Base-by-base conservation (phyloP, 2,329 filamentous ascomycete genomes). In the Ophiocordyceps camponoti-floridani region DNA sequence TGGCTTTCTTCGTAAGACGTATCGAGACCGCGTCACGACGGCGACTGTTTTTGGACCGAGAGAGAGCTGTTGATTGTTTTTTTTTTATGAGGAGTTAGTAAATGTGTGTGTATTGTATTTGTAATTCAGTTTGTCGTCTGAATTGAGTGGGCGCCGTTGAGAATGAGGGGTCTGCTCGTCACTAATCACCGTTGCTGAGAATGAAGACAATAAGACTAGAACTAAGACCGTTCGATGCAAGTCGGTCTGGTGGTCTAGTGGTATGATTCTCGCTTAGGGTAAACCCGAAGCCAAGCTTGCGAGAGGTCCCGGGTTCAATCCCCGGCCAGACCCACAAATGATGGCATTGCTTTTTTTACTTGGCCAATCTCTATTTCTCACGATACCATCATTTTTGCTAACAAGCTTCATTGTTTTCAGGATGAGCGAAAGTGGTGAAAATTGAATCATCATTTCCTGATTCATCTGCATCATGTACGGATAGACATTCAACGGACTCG, bases 261-360 rank as follows among this genome's bases (percentile, higher is more conserved):
- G 73, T 77, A 78, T 77, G 73, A 77, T 79, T 77, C 73, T 75
- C 73, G 74, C 75, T 77, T 77, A 78, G 75, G 74, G 74, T 58
- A 45, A 50, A 63, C 59, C 60, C 61, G 51, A 43, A 58, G 59
- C 58, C 51, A 42, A 44, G 51, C 51, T 55, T 65, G 62, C 62
- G 62, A 63, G 62, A 64, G 62, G 62, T 64, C 62, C 62, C 62
- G 62, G 60, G 62, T 64, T 65, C 62, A 62, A 65, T 64, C 61
- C 62, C 60, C 62, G 62, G 62, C 60, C 61, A 62, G 61, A 62
- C 61, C 62, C 62, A 16, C 51, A 51, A 28, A 27, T 30, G 16
- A 10, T 16, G 40, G 13, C 38, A 18, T 47, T 31, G n/a, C 19
- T 16, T 31, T 42, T 37, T 41, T 31, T 44, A 9, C 30, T 30